Conservation (phyloP, 805 yeast species). For the Nadsonia fulvescens region DNA sequence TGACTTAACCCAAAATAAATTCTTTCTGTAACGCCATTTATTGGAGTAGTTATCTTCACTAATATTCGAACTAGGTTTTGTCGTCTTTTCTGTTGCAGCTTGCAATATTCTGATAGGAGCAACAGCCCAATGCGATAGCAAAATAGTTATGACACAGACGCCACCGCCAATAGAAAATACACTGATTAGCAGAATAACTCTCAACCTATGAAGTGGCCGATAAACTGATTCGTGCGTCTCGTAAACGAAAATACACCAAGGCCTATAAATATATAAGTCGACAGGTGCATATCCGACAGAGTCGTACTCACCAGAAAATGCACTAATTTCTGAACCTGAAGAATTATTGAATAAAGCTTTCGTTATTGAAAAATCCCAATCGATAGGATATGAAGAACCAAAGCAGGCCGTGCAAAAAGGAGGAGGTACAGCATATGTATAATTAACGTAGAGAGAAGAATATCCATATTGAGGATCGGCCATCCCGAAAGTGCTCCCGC, state of each 20-base stretch:
- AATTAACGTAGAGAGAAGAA: too few species aligned
- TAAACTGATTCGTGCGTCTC: conserved; percentile 41
- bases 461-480: conserved; percentile 1
- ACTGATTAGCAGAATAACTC: conserved; percentile 57
- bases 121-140: conserved; percentile 69
- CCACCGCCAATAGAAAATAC: conserved; percentile 50
- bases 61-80: conserved; percentile 13
- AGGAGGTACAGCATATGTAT: too few species aligned
- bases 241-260: conserved; percentile 58
- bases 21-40: conserved; percentile 1
- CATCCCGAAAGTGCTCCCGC: conserved; percentile 2
- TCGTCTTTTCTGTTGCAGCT: conserved; percentile 62
- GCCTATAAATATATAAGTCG: conserved; percentile 14
- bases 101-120: conserved; percentile 66
- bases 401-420: conserved; percentile 1
- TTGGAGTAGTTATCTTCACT: neutral
- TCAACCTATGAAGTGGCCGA: conserved; percentile 42
- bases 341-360: conserved; percentile 4
- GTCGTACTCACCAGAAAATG: conserved; percentile 1
- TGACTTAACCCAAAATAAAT: conserved; percentile 1
- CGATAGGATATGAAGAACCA: conserved; percentile 5
- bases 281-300: neutral
- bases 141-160: conserved; percentile 47
- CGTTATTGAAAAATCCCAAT: conserved; percentile 4
- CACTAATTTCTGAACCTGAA: conserved; percentile 1